A percentile compares a stretch with the other conserved stretches of the same genome.
These are phyloP conservation scores for Bacidia gigantensis DNA, from an alignment of 495 filamentous ascomycete genomes.

Conservation along the genomic window DNA sequence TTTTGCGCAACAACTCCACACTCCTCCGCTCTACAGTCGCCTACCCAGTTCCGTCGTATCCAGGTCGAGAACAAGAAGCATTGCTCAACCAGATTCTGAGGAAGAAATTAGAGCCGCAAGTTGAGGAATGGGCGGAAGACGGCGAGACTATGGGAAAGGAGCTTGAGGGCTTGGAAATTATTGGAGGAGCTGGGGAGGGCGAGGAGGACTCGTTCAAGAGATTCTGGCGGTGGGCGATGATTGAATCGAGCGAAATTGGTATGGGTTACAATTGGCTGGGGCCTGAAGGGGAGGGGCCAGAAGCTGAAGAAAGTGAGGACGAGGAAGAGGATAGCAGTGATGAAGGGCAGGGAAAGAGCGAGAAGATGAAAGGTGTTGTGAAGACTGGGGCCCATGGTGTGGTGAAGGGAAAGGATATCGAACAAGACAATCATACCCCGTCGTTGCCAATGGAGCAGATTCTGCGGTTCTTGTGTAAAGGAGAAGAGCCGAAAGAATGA, in stretches of 20 bases:
- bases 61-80: conserved; percentile 51
- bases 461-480: conserved; percentile 42
- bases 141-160: conserved; percentile 27
- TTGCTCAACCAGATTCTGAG: conserved; percentile 53
- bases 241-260: conserved; percentile 38
- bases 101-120: conserved; percentile 66
- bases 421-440: conserved; percentile 28
- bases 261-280: conserved; percentile 32
- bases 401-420: conserved; percentile 19
- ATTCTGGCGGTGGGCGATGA: conserved; percentile 37
- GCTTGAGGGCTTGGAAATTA: conserved; percentile 8
- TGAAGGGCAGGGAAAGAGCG: conserved; percentile 32
- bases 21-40: conserved; percentile 49
- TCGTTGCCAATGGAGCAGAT: conserved; percentile 35
- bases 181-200: conserved; percentile 21
- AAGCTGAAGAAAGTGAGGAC: conserved; percentile 35
- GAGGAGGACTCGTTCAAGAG: conserved; percentile 24
- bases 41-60: conserved; percentile 65
- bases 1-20: conserved; percentile 14
- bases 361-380: conserved; percentile 30
- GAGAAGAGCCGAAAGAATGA: conserved; percentile 23
- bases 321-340: conserved; percentile 21
- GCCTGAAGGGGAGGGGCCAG: conserved; percentile 39
- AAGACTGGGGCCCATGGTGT: too few relatives aligned
- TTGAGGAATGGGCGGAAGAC: conserved; percentile 59